phyloP scores from a whole-genome alignment of 495 filamentous ascomycete species.

The Penicillium argentinense region DNA sequence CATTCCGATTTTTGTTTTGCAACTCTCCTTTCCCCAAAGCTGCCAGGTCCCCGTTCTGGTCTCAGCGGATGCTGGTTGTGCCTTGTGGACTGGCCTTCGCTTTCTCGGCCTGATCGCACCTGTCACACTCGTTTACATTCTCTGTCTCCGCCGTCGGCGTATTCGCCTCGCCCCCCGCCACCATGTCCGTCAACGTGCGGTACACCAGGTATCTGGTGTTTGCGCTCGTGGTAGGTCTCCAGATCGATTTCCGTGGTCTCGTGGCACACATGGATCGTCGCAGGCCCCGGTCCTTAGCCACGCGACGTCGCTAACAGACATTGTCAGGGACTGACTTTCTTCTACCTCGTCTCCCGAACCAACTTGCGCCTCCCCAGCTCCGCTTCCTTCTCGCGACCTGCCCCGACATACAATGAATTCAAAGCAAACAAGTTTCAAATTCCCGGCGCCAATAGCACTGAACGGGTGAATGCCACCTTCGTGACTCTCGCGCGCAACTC shows the following conservation, averaged over 20 bases:
- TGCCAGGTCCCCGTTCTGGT: not conserved
- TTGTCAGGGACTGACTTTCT: slow-evolving; percentile 63
- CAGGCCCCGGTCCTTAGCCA: too few relatives aligned
- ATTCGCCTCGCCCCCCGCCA: slow-evolving; percentile 20
- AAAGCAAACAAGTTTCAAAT: slow-evolving; percentile 30
- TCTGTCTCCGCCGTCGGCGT: slow-evolving; percentile 4
- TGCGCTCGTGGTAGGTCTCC: slow-evolving; percentile 72
- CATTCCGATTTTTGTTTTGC: slow-evolving; percentile 5
- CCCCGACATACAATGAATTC: slow-evolving; percentile 27
- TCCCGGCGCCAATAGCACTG: slow-evolving; percentile 53
- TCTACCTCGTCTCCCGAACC: slow-evolving; percentile 80
- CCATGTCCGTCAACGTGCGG: slow-evolving; percentile 67
- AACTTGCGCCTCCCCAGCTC: slow-evolving; percentile 48
- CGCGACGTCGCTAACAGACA: not conserved
- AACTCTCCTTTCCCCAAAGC: slow-evolving; percentile 1
- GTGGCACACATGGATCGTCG: too few relatives aligned
- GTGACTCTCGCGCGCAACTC: slow-evolving; percentile 90
- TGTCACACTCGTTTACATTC: slow-evolving; percentile 6
- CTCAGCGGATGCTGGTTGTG: not conserved
- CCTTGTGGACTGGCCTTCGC: slow-evolving; percentile 1
- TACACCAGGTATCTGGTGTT: slow-evolving; percentile 88
- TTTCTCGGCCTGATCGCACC: slow-evolving; percentile 8
- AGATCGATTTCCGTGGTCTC: too few relatives aligned
- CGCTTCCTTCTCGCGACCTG: slow-evolving; percentile 20
- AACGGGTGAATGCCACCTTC: slow-evolving; percentile 92